Base-by-base conservation (phyloP, 306 rosid species). In the Inga laurina region DNA sequence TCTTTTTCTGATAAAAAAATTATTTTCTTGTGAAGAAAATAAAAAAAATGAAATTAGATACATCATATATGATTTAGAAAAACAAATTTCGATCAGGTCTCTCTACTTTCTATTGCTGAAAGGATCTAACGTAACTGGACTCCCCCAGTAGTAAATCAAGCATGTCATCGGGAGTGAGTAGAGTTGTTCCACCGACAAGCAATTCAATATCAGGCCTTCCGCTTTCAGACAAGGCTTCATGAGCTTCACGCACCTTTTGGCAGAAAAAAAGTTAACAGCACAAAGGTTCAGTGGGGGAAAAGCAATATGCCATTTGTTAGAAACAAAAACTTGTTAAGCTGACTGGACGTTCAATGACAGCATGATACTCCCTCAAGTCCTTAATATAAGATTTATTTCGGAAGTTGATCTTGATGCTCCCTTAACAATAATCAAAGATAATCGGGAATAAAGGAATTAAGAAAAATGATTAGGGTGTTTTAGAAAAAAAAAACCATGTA, bases 171-270 rank as follows among this genome's bases (percentile, higher is more conserved):
- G 98, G 95, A 78, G 98, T 88, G 67, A 92, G 89, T 52, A 93
- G 89, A 70, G 93, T 91, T 75, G 98, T 93, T 91, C 99, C 99
- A 43, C 99, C 97, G 54, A 95, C 51, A 81, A 95, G 83, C 87
- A 95, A 82, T 89, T 95, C 98, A 19, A 92, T 88, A 66, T 95
- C 97, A 45, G 98, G 98, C 83, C 98, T 92, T 87, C 97, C 96
- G 51, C 91, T 87, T 68, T 90, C 99, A 19, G 94, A 85, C 82
- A 93, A 81, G 52, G 98, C 99, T 84, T 92, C 96, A 24, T 85
- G 91, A 85, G 93, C 97, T 90, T 93, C 97, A 34, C 92, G 93
- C 57, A 91, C 97, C 99, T 95, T 59, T 75, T 77, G 30, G 72
- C 79, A 85, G 24, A 37, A 13, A 77, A 49, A 10, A 77, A 83